Evolutionary conservation across 345 rosid genomes (phyloP), one percentile per base, ranked within the genome.

Genomic region (Eutrema yunnanense): DNA sequence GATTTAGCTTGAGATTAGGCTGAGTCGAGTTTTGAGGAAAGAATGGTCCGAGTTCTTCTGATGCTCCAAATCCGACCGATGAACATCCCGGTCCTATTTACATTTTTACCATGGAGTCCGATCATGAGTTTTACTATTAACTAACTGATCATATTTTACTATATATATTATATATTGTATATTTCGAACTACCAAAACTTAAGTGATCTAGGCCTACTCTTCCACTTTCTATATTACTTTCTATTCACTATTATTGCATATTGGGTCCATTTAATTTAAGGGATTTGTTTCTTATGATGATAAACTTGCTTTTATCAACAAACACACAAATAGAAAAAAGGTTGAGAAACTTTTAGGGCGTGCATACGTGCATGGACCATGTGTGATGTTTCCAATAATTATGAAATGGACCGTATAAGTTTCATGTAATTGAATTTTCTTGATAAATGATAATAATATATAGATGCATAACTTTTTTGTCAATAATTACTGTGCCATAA

Each of bases 1-100:
- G 92, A 48, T 89, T 92, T 58, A 84, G 79, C 72, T 80, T 82
- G 16, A 92, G 85, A 10, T 67, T 68, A 13, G 74, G 79, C 16
- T 61, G 6, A 50, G 43, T 68, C 5, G 84, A 84, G 60, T 84
- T 88, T 42, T 79, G 86, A 49, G 90, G 83, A 56, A 89, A 87
- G 78, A 92, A 92, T 29, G 97, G 97, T 6, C 97, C 96, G 3
- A 89, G 61, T 70, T 92, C 97, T 63, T 86, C 98, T 51, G 94
- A 77, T 70, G 80, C 83, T 72, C 98, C 98, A 69, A 69, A 88
- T 11, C 89, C 98, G 42, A 89, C 69, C 8, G 94, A 89, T 27
- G 92, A 89, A 73, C 98, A 92, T 6, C 96, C 96, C 0, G 93
- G 97, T 48, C 96, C 96, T 91, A 72, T 8, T 65, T 58, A 40